Conservation (phyloP, 2,329 filamentous ascomycete species). For the Exophiala dermatitidis region DNA sequence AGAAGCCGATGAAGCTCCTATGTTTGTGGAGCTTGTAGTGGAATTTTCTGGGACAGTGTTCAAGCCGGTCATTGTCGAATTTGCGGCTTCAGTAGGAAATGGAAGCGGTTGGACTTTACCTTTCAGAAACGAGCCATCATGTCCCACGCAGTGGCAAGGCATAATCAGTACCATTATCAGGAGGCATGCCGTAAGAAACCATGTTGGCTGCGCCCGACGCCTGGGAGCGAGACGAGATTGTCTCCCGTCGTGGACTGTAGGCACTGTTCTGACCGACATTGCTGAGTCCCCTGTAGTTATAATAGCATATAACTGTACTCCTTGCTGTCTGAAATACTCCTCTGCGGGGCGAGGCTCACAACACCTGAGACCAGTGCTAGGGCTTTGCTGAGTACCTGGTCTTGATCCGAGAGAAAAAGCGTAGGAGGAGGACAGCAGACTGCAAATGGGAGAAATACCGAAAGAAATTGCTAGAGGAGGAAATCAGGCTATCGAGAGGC, state of each 20-base stretch:
- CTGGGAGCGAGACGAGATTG: no score
- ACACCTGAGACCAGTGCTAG: no score
- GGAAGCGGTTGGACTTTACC: not conserved
- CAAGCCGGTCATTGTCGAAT: slow-evolving; percentile 2
- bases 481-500: not conserved
- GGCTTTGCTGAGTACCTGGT: no score
- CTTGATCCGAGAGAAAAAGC: no score
- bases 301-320: not conserved
- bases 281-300: not conserved
- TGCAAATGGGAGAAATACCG: no score
- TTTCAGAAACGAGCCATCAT: not conserved
- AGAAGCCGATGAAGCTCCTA: not conserved
- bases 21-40: not conserved
- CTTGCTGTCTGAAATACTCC: no score
- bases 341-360: no score
- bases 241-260: not conserved
- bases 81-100: not conserved
- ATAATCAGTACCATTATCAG: not conserved
- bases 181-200: not conserved
- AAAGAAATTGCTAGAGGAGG: not conserved
- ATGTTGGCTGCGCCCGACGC: not conserved
- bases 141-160: not conserved
- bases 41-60: not conserved
- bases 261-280: not conserved
- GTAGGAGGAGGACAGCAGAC: no score